Conservation (phyloP, 345 rosid genomes). For the Salix suchowensis region DNA sequence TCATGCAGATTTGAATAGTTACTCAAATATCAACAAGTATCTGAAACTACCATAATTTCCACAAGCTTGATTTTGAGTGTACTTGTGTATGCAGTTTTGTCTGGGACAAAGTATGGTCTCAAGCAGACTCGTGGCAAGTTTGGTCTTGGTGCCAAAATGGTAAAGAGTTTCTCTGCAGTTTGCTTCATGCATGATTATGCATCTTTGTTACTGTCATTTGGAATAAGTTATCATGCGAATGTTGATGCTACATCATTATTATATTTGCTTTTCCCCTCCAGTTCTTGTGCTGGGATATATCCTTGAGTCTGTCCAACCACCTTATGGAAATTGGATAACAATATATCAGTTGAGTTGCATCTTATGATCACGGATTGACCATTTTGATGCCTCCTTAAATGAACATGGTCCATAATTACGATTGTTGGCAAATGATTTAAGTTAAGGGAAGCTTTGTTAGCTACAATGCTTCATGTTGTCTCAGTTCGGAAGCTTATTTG, state of each 20-base stretch:
- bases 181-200: slow-evolving; percentile 3
- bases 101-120: slow-evolving; percentile 95
- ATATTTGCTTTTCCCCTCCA: background rate
- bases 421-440: background rate
- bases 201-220: background rate
- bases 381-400: background rate
- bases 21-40: background rate
- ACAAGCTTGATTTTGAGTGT: slow-evolving; percentile 11
- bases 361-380: background rate
- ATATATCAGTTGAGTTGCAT: background rate
- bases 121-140: slow-evolving; percentile 98
- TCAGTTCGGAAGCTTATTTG: background rate
- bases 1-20: background rate
- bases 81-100: slow-evolving; percentile 57
- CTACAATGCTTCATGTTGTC: background rate
- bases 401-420: background rate
- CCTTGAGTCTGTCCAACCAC: background rate
- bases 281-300: background rate
- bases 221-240: background rate
- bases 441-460: background rate
- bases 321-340: background rate
- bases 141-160: slow-evolving; percentile 99
- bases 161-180: slow-evolving; percentile 22
- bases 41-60: background rate
- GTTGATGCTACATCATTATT: background rate